Evolutionary conservation across 805 yeast genomes (phyloP), one percentile per base, ranked within the genome.

Genomic region (Yarrowia bubula): DNA sequence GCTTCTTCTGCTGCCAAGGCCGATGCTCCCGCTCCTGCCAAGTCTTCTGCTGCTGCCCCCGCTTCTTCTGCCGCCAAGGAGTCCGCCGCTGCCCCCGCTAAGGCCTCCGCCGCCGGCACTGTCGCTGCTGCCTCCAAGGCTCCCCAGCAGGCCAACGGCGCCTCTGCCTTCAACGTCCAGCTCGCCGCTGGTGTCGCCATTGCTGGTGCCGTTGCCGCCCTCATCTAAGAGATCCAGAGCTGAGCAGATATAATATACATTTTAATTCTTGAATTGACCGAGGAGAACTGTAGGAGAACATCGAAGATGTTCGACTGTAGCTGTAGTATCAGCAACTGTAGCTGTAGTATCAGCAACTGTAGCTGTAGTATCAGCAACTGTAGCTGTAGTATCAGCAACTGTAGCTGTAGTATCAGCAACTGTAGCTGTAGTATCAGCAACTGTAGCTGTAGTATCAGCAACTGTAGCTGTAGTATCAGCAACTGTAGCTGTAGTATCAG

Each of bases 121-220:
- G 9, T 41, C 22, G 50, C 50, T 28, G 50, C 50, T 33, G 50
- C 50, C 50, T 44, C 50, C 50, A 44, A 44, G 50, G 50, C 50
- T 44, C 60, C 60, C 60, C n/a, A 18, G 35, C 60, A 53, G 60
- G 60, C 60, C 37, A 53, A 53, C 46, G 60, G 46, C 9, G 46
- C 47, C 11, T 55, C 61, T 9, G 47, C 38, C 47, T 55, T 55
- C 61, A 55, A 55, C 61, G 61, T 41, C 47, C 61, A 55, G 61
- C 61, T 55, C 47, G 61, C 61, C 28, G 61, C 61, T 39, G 61
- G 61, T 39, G 46, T 55, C 17, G 61, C 61, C 61, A 8, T 55
- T 39, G 61, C 8, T 11, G 61, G 61, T 39, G 61, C 61, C 61
- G 47, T 55, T 31, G 61, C 61, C 38, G 61, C 61, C 11, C 61